A percentile compares a stretch with the other conserved stretches of the same genome.
Evolutionary conservation across 768 basidiomycete species (phyloP).

Genomic region (Termitomyces sp.): DNA sequence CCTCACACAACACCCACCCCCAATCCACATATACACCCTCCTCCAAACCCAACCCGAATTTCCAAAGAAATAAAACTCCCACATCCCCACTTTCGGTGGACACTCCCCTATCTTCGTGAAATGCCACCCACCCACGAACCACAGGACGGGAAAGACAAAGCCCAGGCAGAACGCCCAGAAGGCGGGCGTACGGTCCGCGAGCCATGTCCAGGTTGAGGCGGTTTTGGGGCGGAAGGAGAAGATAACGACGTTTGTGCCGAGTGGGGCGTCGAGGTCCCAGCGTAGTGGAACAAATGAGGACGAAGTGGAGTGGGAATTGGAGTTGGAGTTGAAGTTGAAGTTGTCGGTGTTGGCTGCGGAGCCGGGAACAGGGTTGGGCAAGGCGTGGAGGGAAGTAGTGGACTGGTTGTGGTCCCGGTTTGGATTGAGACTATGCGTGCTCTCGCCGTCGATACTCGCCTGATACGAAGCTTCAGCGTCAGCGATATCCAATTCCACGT

Average conservation of each 20-base stretch:
- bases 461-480: constrained; percentile 7
- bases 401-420: background rate
- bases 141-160: constrained; percentile 69
- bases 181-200: constrained; percentile 34
- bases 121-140: constrained; percentile 79
- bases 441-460: constrained; percentile 1
- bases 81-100: constrained; percentile 40
- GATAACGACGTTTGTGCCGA: constrained; percentile 30
- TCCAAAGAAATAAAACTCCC: constrained; percentile 41
- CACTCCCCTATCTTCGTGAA: constrained; percentile 46
- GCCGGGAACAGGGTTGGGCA: background rate
- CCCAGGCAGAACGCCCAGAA: constrained; percentile 74
- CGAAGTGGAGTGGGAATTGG: constrained; percentile 40
- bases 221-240: constrained; percentile 30
- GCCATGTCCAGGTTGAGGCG: constrained; percentile 20
- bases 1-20: constrained; percentile 23
- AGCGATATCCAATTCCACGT: constrained; percentile 12
- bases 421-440: constrained; percentile 2
- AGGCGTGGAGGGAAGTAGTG: constrained; percentile 1
- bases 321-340: constrained; percentile 14
- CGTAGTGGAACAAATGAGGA: constrained; percentile 33
- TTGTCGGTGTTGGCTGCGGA: background rate
- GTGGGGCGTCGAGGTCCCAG: constrained; percentile 44
- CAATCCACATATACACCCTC: constrained; percentile 14
- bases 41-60: background rate